Conservation (phyloP, 345 rosid species). For the Kandelia obovata region DNA sequence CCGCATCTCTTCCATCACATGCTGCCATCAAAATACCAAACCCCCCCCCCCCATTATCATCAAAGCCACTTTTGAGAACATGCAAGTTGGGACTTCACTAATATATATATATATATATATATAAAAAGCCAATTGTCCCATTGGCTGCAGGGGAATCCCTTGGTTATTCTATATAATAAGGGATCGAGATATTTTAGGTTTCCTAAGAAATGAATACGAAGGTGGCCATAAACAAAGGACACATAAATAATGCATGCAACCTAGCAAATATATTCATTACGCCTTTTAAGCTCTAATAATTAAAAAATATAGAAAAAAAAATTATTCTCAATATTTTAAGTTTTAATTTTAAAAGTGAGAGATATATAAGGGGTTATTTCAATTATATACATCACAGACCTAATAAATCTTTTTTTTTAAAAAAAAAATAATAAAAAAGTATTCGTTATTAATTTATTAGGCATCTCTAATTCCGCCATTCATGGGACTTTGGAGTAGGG, state of each 20-base stretch:
- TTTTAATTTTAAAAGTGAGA: no score
- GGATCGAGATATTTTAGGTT: not conserved
- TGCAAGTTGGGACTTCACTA: constrained; percentile 21
- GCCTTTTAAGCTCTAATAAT: no score
- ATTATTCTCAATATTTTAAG: no score
- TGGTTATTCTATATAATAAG: not conserved
- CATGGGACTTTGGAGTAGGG: constrained; percentile 1
- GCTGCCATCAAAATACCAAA: constrained; percentile 3
- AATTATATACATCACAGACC: no score
- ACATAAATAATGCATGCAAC: constrained; percentile 6
- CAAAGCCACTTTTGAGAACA: constrained; percentile 19
- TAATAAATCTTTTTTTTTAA: no score
- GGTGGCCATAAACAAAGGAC: no score
- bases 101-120: no score
- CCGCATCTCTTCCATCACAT: constrained; percentile 19
- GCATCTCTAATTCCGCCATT: constrained; percentile 11
- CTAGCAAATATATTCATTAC: not conserved
- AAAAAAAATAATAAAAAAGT: no score
- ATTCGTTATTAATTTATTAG: not conserved
- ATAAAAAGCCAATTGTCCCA: not conserved
- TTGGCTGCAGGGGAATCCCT: constrained; percentile 7
- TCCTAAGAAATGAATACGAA: no score
- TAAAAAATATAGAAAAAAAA: no score
- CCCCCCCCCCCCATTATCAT: not conserved
- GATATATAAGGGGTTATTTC: no score